Conservation (phyloP, 805 yeast species). For the Groenewaldozyma tartarivorans region DNA sequence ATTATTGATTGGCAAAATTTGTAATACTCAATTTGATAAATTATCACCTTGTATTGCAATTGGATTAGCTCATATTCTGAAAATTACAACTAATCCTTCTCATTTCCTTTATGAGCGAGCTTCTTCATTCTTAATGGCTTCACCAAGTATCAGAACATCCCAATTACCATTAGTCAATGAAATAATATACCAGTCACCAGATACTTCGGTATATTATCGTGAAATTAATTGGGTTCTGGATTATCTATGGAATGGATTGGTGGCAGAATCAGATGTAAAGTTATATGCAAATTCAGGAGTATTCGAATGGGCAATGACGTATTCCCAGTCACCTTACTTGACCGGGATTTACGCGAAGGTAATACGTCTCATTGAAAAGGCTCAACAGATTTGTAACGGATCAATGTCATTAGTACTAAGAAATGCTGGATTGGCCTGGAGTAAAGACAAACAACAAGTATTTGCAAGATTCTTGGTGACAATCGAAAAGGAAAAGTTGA, state of each 20-base stretch:
- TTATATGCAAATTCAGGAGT: slow-evolving; percentile 44
- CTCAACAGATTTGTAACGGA: slow-evolving; percentile 16
- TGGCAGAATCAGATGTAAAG: slow-evolving; percentile 41
- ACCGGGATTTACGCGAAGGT: neutral
- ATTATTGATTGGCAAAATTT: slow-evolving; percentile 23
- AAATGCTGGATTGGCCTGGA: slow-evolving; percentile 16
- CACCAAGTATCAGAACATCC: slow-evolving; percentile 34
- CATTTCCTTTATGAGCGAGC: slow-evolving; percentile 67
- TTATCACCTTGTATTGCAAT: slow-evolving; percentile 45
- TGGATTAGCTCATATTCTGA: slow-evolving; percentile 45
- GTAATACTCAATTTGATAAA: neutral
- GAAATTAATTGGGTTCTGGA: slow-evolving; percentile 61
- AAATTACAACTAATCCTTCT: slow-evolving; percentile 56
- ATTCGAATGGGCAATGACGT: slow-evolving; percentile 57
- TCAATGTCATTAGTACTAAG: slow-evolving; percentile 12
- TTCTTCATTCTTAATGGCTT: slow-evolving; percentile 52
- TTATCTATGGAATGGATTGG: slow-evolving; percentile 39
- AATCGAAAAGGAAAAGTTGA: slow-evolving; percentile 2
- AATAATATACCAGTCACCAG: slow-evolving; percentile 15
- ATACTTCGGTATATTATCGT: slow-evolving; percentile 29
- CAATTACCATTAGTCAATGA: slow-evolving; percentile 36
- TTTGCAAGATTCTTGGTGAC: slow-evolving; percentile 6
- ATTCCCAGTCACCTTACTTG: slow-evolving; percentile 19
- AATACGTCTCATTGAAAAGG: slow-evolving; percentile 9
- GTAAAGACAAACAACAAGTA: neutral